Percentiles rank a stretch among this genome's conserved stretches.
phyloP scores from a whole-genome alignment of 805 yeast genomes.

The Ogataea thermomethanolica region DNA sequence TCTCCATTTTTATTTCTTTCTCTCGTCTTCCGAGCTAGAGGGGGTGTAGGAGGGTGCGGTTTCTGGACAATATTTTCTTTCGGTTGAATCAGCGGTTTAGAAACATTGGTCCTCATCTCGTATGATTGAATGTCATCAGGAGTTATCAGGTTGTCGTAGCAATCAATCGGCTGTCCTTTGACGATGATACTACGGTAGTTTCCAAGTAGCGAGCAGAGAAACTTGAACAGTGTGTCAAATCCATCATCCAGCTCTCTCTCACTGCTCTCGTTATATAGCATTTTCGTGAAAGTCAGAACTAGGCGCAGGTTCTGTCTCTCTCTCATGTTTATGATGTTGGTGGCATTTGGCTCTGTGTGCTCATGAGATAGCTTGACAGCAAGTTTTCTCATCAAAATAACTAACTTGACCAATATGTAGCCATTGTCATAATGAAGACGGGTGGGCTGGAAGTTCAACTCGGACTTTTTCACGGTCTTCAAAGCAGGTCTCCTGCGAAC shows the following conservation, averaged over 20 bases:
- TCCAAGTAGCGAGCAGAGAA: conserved; percentile 23
- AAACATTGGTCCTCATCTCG: no score
- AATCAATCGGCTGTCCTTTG: conserved; percentile 16
- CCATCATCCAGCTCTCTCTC: conserved; percentile 25
- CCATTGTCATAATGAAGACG: conserved; percentile 28
- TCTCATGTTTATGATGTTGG: conserved; percentile 19
- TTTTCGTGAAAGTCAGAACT: conserved; percentile 32
- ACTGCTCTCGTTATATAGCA: conserved; percentile 24
- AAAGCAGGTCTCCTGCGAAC: background rate
- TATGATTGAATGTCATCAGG: conserved; percentile 20
- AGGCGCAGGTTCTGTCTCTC: conserved; percentile 31
- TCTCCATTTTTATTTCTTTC: conserved; percentile 6
- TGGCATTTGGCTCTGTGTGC: conserved; percentile 23
- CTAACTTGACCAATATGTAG: conserved; percentile 41
- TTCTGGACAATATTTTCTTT: conserved; percentile 12
- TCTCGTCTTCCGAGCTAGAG: conserved; percentile 18
- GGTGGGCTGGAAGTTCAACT: conserved; percentile 2
- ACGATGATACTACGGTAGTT: conserved; percentile 22
- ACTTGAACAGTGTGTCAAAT: conserved; percentile 33
- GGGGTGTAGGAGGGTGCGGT: conserved; percentile 26
- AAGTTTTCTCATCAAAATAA: conserved; percentile 22
- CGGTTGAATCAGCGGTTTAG: conserved; percentile 1
- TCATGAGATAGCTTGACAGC: conserved; percentile 27
- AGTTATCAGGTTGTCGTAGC: conserved; percentile 24
- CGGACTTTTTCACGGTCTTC: background rate